Evolutionary conservation across 176 grass and related monocot species (phyloP), one percentile per base, ranked within the genome.

Genomic region (Aegilops speltoides): DNA sequence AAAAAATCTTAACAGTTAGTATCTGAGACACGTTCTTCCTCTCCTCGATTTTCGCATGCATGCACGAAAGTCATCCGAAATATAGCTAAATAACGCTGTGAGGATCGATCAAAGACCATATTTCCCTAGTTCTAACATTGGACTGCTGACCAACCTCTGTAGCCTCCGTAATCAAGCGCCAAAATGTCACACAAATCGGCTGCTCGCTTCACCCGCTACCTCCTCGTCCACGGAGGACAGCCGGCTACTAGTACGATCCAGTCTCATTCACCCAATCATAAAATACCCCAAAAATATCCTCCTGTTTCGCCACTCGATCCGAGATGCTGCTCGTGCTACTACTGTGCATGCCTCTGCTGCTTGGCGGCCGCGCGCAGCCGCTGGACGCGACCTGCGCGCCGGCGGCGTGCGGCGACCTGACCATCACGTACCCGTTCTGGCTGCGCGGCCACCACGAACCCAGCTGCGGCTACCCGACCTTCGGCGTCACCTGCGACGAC

Each of bases 361-460:
- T 83, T 5, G 8, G 25, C 73, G 73, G 12, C 37, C 23, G 7
- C 17, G 56, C 57, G 5, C 60, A 13, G 22, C 60, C 62, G 31
- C 29, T 5, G 73, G 85, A 75, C 45, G 32, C 26, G 20, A 57
- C 1, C 67, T 93, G 91, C 43, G 10, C 82, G 50, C 77, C 89
- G 59, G 87, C 87, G 68, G 3, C 76, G n/a, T 95, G 94, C 56
- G 91, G 94, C 45, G 54, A 61, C 80, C 83, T 76, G 67, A 52
- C 68, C 54, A 76, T 97, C 60, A 52, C 19, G 71, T 97, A 88
- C 45, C 95, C 92, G 24, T 94, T 94, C 92, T 97, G 90, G 90
- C 68, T 97, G 77, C 59, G 9, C 16, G 81, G 63, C 0, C 63
- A 41, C 10, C 92, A 97, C 2, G 84, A 34, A 0, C 5, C 77